Evolutionary conservation across 768 basidiomycete genomes (phyloP), one percentile per base, ranked within the genome.

Genomic region (Amanita pallidorosea): DNA sequence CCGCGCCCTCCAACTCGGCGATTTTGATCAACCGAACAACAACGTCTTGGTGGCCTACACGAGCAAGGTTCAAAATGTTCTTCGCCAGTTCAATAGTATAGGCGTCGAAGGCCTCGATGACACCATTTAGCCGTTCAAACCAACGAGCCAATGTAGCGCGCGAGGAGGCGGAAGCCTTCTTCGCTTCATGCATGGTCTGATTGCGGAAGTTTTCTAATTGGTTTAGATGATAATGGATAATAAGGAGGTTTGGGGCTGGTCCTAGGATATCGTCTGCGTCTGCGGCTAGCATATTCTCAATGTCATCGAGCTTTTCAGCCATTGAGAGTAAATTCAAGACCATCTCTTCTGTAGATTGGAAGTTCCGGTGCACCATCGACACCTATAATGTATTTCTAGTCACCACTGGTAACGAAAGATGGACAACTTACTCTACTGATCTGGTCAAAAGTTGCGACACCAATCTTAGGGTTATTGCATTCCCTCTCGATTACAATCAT

Each of bases 301-400:
- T 72, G 54, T 79, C 67, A 57, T 87, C 82, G 13, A 98, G 79
- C 61, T 86, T 85, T 20, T 82, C 73, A 56, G 85, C 83, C 89
- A 98, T 96, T 47, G 88, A 86, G n/a, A 90, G 72, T 37, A 98
- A 76, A 60, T 94, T 95, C 57, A 84, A 83, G 56, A 97, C 87
- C 83, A 96, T 94, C 57, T 95, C 92, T 62, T 94, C 89, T 1
- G 93, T 96, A 50, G 88, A 88, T 55, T 91, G 81, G 58, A 98
- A 94, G 62, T 95, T 93, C 7, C 94, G 79, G 64, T 98, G 95
- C 2, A 98, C 88, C 72, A 88, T 81, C 5, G 95, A 97, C 2
- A 96, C 93, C 93, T 97, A 51, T 2, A 31, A n/a, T 5, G 18
- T n/a, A 17, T 38, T 20, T 35, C 8, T 36, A 11, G 18, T 29